These are phyloP conservation scores for Testicularia cyperi DNA, from an alignment of 1,284 basidiomycete species.

Conservation along the genomic window DNA sequence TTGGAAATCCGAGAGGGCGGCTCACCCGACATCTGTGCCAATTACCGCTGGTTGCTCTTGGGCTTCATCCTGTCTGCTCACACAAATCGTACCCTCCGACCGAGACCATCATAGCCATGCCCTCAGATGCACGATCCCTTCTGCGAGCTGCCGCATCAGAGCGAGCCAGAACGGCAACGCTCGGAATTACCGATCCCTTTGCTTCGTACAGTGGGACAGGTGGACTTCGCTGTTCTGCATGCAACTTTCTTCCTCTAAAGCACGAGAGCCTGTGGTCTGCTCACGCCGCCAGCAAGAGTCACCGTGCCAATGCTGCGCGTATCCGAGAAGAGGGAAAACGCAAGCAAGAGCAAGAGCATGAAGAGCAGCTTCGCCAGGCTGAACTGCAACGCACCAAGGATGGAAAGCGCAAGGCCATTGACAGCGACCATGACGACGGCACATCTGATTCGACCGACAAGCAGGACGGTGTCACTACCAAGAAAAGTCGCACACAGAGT, in stretches of 20 bases:
- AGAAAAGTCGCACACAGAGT: constrained; percentile 7
- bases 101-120: constrained; percentile 5
- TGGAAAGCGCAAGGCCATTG: constrained; percentile 29
- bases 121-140: constrained; percentile 35
- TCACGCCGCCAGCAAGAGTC: constrained; percentile 41
- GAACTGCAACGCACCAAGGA: constrained; percentile 18
- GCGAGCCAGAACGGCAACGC: constrained; percentile 6
- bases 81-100: background rate
- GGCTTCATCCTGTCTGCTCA: no score
- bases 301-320: constrained; percentile 18
- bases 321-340: constrained; percentile 12
- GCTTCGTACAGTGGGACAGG: constrained; percentile 39
- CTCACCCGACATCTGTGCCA: no score
- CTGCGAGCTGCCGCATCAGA: constrained; percentile 31
- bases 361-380: constrained; percentile 6
- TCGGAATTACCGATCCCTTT: constrained; percentile 29
- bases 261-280: constrained; percentile 47
- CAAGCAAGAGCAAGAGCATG: background rate
- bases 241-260: constrained; percentile 41
- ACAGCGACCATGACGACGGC: constrained; percentile 2
- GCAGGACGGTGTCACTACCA: constrained; percentile 1
- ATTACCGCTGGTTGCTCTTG: no score
- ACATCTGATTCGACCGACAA: no score
- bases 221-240: constrained; percentile 41
- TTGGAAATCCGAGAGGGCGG: no score